A percentile compares a stretch with the other conserved stretches of the same genome.
Evolutionary conservation across 192 early-diverging fungal genomes (phyloP).

Genomic region (Coemansia sp.): DNA sequence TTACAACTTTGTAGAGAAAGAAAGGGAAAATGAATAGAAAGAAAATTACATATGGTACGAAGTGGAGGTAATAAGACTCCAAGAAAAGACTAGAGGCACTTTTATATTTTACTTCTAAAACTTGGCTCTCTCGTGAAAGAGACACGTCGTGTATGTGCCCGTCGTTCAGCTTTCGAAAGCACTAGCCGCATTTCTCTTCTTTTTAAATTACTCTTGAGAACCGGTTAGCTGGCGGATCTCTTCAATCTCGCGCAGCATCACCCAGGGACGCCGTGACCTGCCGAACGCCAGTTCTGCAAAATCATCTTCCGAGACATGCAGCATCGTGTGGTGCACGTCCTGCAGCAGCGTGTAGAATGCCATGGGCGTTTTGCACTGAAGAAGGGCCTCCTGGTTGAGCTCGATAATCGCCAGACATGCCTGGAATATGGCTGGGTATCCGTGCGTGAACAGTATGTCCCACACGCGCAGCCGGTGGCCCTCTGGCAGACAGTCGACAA

Average conservation of each 20-base stretch:
- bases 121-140: too few relatives aligned
- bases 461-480: constrained; percentile 55
- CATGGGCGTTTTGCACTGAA: constrained; percentile 50
- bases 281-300: constrained; percentile 43
- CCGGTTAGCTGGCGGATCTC: constrained; percentile 12
- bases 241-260: constrained; percentile 15
- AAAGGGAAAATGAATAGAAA: too few relatives aligned
- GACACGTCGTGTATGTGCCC: too few relatives aligned
- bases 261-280: constrained; percentile 8
- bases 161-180: too few relatives aligned
- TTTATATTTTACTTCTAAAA: too few relatives aligned
- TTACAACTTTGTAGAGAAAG: too few relatives aligned
- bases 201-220: not conserved
- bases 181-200: too few relatives aligned
- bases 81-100: too few relatives aligned
- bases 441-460: constrained; percentile 60
- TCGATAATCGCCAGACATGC: constrained; percentile 54
- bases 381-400: constrained; percentile 46
- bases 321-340: constrained; percentile 40
- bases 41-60: too few relatives aligned
- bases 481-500: constrained; percentile 56
- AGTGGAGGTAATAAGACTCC: too few relatives aligned
- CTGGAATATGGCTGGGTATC: constrained; percentile 56
- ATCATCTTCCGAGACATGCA: constrained; percentile 45
- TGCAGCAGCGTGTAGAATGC: constrained; percentile 57